Evolutionary conservation across 495 filamentous ascomycete species (phyloP).

Genomic region (Trichoderma reesei): DNA sequence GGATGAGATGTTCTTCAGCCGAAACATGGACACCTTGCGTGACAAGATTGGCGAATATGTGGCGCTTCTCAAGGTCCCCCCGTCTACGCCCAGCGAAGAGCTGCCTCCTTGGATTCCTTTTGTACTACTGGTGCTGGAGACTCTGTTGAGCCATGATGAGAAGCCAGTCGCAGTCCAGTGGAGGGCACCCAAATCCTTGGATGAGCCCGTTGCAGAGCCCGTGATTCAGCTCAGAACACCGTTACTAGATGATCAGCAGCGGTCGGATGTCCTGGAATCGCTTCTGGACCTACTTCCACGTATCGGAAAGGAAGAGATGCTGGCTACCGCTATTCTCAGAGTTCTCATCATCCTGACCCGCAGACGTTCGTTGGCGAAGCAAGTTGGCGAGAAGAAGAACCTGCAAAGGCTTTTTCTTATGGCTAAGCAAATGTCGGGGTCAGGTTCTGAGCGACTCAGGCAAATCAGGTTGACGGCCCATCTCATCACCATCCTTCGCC

Average conservation of each 20-base stretch:
- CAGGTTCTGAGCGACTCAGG: slow-evolving; percentile 64
- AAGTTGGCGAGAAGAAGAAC: slow-evolving; percentile 76
- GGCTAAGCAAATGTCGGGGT: slow-evolving; percentile 79
- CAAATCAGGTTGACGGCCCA: slow-evolving; percentile 44
- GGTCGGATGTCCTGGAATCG: slow-evolving; percentile 58
- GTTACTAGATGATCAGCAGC: slow-evolving; percentile 56
- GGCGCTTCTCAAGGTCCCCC: slow-evolving; percentile 67
- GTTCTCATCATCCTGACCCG: slow-evolving; percentile 88
- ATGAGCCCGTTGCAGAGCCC: slow-evolving; percentile 43
- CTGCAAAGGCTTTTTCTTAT: slow-evolving; percentile 87
- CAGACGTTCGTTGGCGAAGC: slow-evolving; percentile 58
- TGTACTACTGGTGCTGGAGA: slow-evolving; percentile 82
- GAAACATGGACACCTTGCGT: slow-evolving; percentile 64
- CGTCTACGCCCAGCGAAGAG: slow-evolving; percentile 57
- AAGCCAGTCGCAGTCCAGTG: slow-evolving; percentile 68
- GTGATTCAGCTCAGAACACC: slow-evolving; percentile 50
- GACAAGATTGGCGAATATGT: slow-evolving; percentile 68
- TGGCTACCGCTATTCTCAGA: slow-evolving; percentile 75
- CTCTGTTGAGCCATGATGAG: slow-evolving; percentile 75
- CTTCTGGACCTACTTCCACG: slow-evolving; percentile 74
- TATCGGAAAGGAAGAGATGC: slow-evolving; percentile 73
- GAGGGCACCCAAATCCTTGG: slow-evolving; percentile 50
- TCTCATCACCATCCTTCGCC: slow-evolving; percentile 80
- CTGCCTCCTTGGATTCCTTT: slow-evolving; percentile 86
- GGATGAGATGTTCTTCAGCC: slow-evolving; percentile 68